Evolutionary conservation across 2,329 filamentous ascomycete species (phyloP).

Genomic region (Microsporum audouinii): DNA sequence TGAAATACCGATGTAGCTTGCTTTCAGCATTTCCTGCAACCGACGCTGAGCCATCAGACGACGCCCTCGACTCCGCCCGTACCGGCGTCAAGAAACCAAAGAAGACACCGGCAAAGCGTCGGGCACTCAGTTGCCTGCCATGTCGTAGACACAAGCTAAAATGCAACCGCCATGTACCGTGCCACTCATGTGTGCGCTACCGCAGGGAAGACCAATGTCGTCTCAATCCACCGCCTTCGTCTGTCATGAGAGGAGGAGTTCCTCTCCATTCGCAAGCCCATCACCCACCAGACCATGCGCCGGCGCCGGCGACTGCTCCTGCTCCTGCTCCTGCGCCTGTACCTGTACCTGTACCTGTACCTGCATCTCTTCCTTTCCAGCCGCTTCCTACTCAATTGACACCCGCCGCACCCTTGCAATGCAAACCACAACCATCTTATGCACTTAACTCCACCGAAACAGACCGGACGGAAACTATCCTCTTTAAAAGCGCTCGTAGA

Average conservation of each 20-base stretch:
- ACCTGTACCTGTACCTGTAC: background rate
- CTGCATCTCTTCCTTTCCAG: background rate
- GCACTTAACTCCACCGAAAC: background rate
- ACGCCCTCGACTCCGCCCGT: background rate
- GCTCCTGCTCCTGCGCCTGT: background rate
- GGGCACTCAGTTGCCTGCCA: slow-evolving; percentile 23
- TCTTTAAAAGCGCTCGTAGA: background rate
- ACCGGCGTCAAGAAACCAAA: background rate
- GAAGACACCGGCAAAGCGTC: slow-evolving; percentile 9
- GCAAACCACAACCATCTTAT: background rate
- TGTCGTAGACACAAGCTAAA: slow-evolving; percentile 25
- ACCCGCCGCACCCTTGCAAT: background rate
- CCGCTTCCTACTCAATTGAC: background rate
- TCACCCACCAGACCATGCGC: background rate
- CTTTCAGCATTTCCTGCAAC: background rate
- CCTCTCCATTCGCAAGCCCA: background rate
- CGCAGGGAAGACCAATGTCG: slow-evolving; percentile 23
- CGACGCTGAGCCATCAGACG: slow-evolving; percentile 2
- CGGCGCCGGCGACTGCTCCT: background rate
- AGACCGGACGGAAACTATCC: background rate
- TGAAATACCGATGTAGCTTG: background rate
- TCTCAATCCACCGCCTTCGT: slow-evolving; percentile 21
- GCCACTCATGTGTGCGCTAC: slow-evolving; percentile 23
- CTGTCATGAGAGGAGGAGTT: slow-evolving; percentile 9
- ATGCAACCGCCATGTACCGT: slow-evolving; percentile 25